Conservation (phyloP, 140 eudicot genomes). For the Senecio squalidus region DNA sequence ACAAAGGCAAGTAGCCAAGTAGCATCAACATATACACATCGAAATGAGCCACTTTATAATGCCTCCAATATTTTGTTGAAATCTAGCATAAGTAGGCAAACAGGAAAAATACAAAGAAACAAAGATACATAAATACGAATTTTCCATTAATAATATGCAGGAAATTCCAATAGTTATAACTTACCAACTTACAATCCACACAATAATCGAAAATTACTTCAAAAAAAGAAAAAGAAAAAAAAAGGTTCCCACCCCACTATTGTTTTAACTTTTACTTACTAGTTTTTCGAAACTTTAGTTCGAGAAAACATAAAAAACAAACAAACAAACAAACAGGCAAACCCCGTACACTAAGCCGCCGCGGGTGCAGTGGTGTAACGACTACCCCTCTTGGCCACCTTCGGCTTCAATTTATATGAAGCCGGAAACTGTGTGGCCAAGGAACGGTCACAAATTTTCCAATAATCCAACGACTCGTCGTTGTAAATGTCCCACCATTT, state of each 20-base stretch:
- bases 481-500: conserved; percentile 58
- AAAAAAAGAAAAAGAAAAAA: neutral
- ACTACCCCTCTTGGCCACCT: conserved; percentile 20
- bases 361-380: conserved; percentile 41
- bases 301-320: too few relatives aligned
- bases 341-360: conserved; percentile 30
- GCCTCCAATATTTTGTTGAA: too few relatives aligned
- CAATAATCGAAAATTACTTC: neutral
- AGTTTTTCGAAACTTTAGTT: neutral
- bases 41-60: too few relatives aligned
- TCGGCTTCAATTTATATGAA: conserved; percentile 5
- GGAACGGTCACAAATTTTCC: conserved; percentile 10
- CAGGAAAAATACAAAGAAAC: neutral
- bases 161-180: neutral
- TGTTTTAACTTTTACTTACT: neutral
- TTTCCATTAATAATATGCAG: neutral
- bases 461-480: conserved; percentile 39
- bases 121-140: neutral
- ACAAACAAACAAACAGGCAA: neutral
- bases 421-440: neutral
- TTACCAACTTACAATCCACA: neutral
- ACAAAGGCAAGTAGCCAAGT: too few relatives aligned
- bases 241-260: conserved; percentile 1
- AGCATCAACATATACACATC: too few relatives aligned
- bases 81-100: neutral